Evolutionary conservation across 768 basidiomycete genomes (phyloP).

Genomic region (Lactifluus volemus): DNA sequence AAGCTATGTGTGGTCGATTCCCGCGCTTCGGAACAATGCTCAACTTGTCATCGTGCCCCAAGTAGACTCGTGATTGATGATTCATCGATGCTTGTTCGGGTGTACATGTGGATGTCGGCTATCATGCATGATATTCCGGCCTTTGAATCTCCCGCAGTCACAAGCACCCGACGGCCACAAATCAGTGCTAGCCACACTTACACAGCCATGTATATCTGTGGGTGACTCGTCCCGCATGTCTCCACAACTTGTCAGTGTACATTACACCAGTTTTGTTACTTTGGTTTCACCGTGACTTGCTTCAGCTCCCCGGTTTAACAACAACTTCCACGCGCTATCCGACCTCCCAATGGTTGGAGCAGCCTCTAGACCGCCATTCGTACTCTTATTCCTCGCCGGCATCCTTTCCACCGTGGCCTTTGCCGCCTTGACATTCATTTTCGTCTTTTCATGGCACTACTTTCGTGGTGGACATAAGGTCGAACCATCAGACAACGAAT

Average conservation of each 20-base stretch:
- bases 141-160: not conserved
- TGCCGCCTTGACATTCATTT: not conserved
- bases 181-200: not conserved
- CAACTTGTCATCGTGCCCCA: not conserved
- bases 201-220: not conserved
- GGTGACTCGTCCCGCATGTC: not conserved
- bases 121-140: not conserved
- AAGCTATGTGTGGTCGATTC: not conserved
- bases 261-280: not conserved
- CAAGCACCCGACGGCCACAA: not conserved
- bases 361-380: constrained; percentile 1
- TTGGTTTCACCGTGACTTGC: not conserved
- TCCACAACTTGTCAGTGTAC: not conserved
- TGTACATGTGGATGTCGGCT: not conserved
- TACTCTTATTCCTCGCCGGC: not conserved
- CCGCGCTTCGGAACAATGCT: not conserved
- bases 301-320: not conserved
- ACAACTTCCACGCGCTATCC: not conserved
- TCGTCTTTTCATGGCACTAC: not conserved
- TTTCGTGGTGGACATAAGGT: not conserved
- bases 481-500: not conserved
- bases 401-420: not conserved
- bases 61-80: not conserved
- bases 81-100: not conserved
- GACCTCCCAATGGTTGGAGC: not conserved